phyloP scores from a whole-genome alignment of 805 yeast genomes.

The Pichia nakasei region DNA sequence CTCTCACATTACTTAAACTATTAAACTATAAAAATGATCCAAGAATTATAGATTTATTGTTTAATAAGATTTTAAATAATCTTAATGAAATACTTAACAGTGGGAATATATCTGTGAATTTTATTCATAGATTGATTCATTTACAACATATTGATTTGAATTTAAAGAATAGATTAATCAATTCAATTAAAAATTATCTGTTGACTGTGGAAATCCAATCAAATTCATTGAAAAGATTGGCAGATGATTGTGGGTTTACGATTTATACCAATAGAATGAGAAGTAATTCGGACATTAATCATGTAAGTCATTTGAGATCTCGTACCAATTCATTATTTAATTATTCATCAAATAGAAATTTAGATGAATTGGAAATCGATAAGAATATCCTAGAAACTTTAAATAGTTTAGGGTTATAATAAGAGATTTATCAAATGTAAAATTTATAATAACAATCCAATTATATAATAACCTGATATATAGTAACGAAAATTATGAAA shows the following conservation, averaged over 20 bases:
- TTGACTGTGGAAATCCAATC: constrained; percentile 57
- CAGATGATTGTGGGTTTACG: constrained; percentile 84
- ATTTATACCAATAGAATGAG: constrained; percentile 19
- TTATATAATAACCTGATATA: neutral
- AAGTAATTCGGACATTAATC: constrained; percentile 3
- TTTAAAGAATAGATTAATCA: constrained; percentile 47
- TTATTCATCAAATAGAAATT: neutral
- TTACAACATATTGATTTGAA: constrained; percentile 56
- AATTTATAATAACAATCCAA: neutral
- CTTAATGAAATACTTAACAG: constrained; percentile 6
- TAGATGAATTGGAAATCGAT: neutral
- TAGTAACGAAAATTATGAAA: constrained; percentile 23
- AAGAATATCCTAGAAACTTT: neutral
- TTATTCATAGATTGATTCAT: constrained; percentile 70
- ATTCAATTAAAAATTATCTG: constrained; percentile 55
- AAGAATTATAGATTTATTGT: constrained; percentile 49
- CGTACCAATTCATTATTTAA: neutral
- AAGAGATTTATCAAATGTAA: neutral
- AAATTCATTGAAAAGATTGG: constrained; percentile 70
- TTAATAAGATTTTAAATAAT: constrained; percentile 59
- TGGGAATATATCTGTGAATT: constrained; percentile 49
- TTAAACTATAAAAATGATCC: constrained; percentile 60
- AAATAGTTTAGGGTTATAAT: neutral
- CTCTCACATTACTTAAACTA: constrained; percentile 71
- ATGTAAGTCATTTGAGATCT: neutral